Percentiles rank a stretch among this genome's conserved stretches.
Evolutionary conservation across 108 stramenopile genomes (phyloP).

Genomic region (Stephanodiscus triporus): DNA sequence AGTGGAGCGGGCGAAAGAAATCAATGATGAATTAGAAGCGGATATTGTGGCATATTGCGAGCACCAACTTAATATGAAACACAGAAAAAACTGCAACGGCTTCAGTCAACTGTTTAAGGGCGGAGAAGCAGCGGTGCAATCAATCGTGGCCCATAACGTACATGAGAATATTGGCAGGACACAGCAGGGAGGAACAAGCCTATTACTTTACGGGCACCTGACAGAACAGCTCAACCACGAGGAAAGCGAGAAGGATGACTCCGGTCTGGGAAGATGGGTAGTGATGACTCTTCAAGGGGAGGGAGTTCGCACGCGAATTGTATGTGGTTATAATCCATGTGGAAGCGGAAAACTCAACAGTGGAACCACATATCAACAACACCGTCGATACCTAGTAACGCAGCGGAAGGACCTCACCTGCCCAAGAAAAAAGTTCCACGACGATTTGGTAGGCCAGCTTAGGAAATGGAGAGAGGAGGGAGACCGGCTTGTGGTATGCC

Average conservation of each 20-base stretch:
- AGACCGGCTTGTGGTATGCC: neutral
- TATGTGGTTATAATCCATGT: neutral
- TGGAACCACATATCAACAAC: too few relatives aligned
- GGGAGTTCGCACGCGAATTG: neutral
- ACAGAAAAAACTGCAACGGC: slow-evolving; percentile 1
- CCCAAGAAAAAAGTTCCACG: neutral
- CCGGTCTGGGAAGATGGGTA: too few relatives aligned
- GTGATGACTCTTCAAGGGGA: too few relatives aligned
- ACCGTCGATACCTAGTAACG: too few relatives aligned
- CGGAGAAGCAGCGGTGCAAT: neutral
- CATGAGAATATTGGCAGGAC: too few relatives aligned
- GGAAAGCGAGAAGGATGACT: too few relatives aligned
- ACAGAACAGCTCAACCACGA: too few relatives aligned
- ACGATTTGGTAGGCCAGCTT: neutral
- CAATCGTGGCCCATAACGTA: too few relatives aligned
- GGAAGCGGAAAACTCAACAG: neutral
- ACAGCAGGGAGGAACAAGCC: slow-evolving; percentile 11
- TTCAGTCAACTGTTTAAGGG: slow-evolving; percentile 10
- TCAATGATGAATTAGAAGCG: too few relatives aligned
- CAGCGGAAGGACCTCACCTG: too few relatives aligned
- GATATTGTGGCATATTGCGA: too few relatives aligned
- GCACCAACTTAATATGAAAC: slow-evolving; percentile 10
- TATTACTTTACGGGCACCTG: neutral
- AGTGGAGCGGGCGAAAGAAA: too few relatives aligned
- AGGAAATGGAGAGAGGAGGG: neutral